phyloP scores from a whole-genome alignment of 2,329 filamentous ascomycete species.

The Xylariaceae sp. region DNA sequence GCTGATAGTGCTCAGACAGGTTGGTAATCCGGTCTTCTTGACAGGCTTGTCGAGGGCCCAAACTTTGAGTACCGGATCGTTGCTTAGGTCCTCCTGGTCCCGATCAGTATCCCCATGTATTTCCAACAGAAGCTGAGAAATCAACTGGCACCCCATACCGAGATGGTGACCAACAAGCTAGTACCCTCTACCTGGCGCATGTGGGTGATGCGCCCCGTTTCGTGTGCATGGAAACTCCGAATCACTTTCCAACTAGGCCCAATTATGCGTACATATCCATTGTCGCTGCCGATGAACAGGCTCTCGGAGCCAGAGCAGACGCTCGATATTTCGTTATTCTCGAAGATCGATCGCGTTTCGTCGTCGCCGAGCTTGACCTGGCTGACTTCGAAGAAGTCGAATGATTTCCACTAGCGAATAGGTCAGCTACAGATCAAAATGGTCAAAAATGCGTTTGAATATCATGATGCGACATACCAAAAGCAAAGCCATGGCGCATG shows the following conservation, averaged over 20 bases:
- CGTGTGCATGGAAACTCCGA: slow-evolving; percentile 82
- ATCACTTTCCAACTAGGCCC: slow-evolving; percentile 83
- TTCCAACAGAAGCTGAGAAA: neutral
- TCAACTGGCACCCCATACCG: slow-evolving; percentile 40
- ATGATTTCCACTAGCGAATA: slow-evolving; percentile 83
- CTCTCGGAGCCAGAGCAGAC: slow-evolving; percentile 84
- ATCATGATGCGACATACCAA: slow-evolving; percentile 23
- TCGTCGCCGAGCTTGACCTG: slow-evolving; percentile 76
- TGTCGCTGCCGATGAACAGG: slow-evolving; percentile 79
- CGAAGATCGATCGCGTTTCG: slow-evolving; percentile 73
- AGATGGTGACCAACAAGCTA: slow-evolving; percentile 76
- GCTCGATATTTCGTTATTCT: slow-evolving; percentile 77
- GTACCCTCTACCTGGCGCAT: slow-evolving; percentile 91
- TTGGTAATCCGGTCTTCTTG: slow-evolving; percentile 87
- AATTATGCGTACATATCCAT: slow-evolving; percentile 84
- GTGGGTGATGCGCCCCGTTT: slow-evolving; percentile 75
- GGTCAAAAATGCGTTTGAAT: too few relatives aligned
- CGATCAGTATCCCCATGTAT: slow-evolving; percentile 26
- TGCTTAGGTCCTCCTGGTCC: slow-evolving; percentile 73
- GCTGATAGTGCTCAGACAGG: slow-evolving; percentile 77
- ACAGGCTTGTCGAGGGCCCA: slow-evolving; percentile 93
- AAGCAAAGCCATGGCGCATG: slow-evolving; percentile 34
- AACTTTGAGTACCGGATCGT: slow-evolving; percentile 88
- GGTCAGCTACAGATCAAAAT: slow-evolving; percentile 20
- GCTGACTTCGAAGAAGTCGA: slow-evolving; percentile 97